Conservation (phyloP, 306 rosid genomes). For the Lathyrus aphaca region DNA sequence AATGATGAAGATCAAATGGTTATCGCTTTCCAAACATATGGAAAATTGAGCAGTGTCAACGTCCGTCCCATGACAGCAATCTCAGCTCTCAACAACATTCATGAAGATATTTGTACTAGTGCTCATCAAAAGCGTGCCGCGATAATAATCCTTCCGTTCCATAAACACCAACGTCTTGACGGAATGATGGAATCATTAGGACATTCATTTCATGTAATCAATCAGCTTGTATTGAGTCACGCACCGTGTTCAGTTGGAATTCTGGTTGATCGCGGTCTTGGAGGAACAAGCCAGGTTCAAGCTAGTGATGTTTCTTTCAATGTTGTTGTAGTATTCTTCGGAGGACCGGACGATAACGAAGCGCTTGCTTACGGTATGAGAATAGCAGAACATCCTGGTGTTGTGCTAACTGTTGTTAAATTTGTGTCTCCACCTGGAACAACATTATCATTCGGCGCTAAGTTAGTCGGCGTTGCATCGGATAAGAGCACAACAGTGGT, state of each 20-base stretch:
- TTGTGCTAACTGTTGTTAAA: slow-evolving; percentile 46
- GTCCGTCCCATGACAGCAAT: slow-evolving; percentile 76
- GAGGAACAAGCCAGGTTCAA: slow-evolving; percentile 70
- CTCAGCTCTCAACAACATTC: slow-evolving; percentile 57
- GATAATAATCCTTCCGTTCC: slow-evolving; percentile 65
- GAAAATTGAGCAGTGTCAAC: slow-evolving; percentile 54
- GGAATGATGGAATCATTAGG: slow-evolving; percentile 70
- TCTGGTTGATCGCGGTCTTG: slow-evolving; percentile 66
- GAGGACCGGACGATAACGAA: slow-evolving; percentile 70
- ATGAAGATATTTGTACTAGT: slow-evolving; percentile 67
- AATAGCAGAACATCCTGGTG: slow-evolving; percentile 73
- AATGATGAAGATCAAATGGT: slow-evolving; percentile 54
- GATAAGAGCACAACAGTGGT: slow-evolving; percentile 27
- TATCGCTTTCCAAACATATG: slow-evolving; percentile 69
- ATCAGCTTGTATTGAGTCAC: slow-evolving; percentile 57
- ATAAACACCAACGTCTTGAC: slow-evolving; percentile 62
- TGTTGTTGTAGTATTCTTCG: slow-evolving; percentile 53
- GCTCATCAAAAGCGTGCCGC: slow-evolving; percentile 67
- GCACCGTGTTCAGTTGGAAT: slow-evolving; percentile 77
- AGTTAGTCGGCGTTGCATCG: slow-evolving; percentile 42
- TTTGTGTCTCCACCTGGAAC: slow-evolving; percentile 42
- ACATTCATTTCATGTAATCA: slow-evolving; percentile 43
- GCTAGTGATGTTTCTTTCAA: slow-evolving; percentile 59
- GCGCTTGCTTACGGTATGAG: slow-evolving; percentile 71
- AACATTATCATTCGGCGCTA: slow-evolving; percentile 50